A percentile compares a stretch with the other conserved stretches of the same genome.
Conservation (phyloP, 352 stramenopile genomes). For the Phytophthora europaea region DNA sequence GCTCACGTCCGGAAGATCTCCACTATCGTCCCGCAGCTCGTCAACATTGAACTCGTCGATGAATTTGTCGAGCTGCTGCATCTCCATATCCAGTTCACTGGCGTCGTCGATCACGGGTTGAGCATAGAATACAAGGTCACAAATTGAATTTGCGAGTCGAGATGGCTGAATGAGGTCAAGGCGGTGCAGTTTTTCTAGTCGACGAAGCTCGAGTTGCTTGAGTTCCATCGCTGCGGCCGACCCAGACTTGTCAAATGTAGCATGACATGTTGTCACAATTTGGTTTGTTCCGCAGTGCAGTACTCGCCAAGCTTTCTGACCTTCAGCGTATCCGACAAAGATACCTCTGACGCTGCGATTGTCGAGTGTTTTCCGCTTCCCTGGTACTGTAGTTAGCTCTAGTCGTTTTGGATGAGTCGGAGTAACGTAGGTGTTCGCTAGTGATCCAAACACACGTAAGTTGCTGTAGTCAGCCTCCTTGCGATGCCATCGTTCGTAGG, state of each 20-base stretch:
- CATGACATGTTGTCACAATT: constrained; percentile 11
- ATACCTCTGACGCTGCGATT: constrained; percentile 13
- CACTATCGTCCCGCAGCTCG: constrained; percentile 7
- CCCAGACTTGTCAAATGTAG: constrained; percentile 17
- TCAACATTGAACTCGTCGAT: constrained; percentile 18
- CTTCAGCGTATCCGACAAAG: constrained; percentile 14
- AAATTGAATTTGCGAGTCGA: constrained; percentile 1
- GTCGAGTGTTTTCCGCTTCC: constrained; percentile 8
- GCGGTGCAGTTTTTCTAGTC: background rate
- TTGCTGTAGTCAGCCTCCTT: constrained; percentile 16
- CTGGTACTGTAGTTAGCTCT: background rate
- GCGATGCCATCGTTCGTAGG: constrained; percentile 18
- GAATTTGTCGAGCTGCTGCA: constrained; percentile 16
- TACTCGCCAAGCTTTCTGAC: constrained; percentile 14
- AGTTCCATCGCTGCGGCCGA: constrained; percentile 4
- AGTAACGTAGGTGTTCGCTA: constrained; percentile 14
- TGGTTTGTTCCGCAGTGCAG: constrained; percentile 14
- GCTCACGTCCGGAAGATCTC: background rate
- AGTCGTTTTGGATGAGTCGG: constrained; percentile 3
- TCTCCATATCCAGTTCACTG: background rate
- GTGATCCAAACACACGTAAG: constrained; percentile 20
- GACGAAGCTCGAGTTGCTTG: background rate
- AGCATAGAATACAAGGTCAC: constrained; percentile 10
- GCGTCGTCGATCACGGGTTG: background rate
- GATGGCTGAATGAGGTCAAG: constrained; percentile 13